phyloP scores from a whole-genome alignment of 2,329 filamentous ascomycete genomes.

The Domatiomyces catenatus region DNA sequence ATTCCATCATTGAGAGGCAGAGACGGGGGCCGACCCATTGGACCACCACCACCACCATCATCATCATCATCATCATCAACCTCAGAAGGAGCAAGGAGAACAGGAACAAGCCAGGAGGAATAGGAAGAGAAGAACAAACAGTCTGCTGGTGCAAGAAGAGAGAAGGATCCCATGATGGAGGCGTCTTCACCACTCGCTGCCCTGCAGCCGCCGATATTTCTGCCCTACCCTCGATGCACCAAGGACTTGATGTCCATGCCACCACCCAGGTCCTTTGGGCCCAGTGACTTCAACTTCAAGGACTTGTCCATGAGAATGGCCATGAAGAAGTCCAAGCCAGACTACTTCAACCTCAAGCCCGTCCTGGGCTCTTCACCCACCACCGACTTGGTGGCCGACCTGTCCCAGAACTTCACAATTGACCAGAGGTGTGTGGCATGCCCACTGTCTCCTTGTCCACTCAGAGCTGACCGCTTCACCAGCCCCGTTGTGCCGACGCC shows the following conservation, averaged over 20 bases:
- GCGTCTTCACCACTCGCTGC: slow-evolving; percentile 86
- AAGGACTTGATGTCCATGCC: slow-evolving; percentile 39
- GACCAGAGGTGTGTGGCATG: slow-evolving; percentile 62
- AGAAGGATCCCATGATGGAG: slow-evolving; percentile 47
- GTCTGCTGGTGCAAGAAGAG: slow-evolving; percentile 1
- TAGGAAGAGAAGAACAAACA: background rate
- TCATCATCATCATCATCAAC: background rate
- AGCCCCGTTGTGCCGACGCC: slow-evolving; percentile 74
- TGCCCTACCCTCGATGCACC: slow-evolving; percentile 49
- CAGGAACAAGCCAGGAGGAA: too few species aligned
- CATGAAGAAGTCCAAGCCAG: slow-evolving; percentile 50
- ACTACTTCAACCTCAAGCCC: slow-evolving; percentile 71
- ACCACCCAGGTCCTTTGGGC: slow-evolving; percentile 40
- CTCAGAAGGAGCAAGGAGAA: too few species aligned
- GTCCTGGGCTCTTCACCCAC: slow-evolving; percentile 78
- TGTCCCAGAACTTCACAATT: slow-evolving; percentile 93
- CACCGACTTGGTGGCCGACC: slow-evolving; percentile 75
- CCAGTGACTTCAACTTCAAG: slow-evolving; percentile 60
- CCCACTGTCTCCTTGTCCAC: background rate
- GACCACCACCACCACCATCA: background rate
- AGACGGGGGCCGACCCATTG: background rate
- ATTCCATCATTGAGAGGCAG: background rate
- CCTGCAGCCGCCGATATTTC: slow-evolving; percentile 57
- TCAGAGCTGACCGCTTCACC: slow-evolving; percentile 16
- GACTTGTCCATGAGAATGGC: slow-evolving; percentile 60